These are phyloP conservation scores for Trichophyton equinum DNA, from an alignment of 2,329 filamentous ascomycete genomes.

Conservation along the genomic window DNA sequence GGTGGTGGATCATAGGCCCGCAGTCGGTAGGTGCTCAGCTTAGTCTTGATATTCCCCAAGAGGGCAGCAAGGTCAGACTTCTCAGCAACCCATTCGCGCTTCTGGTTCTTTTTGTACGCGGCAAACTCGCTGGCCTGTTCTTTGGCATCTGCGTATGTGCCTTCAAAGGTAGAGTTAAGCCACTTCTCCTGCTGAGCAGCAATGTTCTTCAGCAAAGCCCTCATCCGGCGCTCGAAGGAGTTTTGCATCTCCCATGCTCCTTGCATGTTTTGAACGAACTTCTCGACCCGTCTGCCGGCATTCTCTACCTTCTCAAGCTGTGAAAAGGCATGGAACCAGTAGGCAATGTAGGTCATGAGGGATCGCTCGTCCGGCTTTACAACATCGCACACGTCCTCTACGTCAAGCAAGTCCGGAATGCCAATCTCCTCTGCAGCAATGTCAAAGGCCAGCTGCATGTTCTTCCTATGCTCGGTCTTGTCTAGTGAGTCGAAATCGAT, in stretches of 20 bases:
- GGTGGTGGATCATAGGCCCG: slow-evolving; percentile 80
- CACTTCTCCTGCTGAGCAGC: slow-evolving; percentile 60
- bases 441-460: slow-evolving; percentile 97
- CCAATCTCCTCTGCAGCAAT: slow-evolving; percentile 93
- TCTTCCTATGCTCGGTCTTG: slow-evolving; percentile 85
- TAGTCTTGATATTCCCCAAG: slow-evolving; percentile 97
- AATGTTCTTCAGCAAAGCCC: slow-evolving; percentile 63
- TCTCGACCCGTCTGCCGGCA: slow-evolving; percentile 87
- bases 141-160: slow-evolving; percentile 87
- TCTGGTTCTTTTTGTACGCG: slow-evolving; percentile 78
- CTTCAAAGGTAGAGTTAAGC: slow-evolving; percentile 71
- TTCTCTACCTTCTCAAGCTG: slow-evolving; percentile 99
- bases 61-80: slow-evolving; percentile 90
- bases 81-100: slow-evolving; percentile 92
- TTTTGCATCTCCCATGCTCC: slow-evolving; percentile 99
- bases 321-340: slow-evolving; percentile 99
- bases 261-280: slow-evolving; percentile 98
- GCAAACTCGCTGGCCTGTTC: slow-evolving; percentile 70
- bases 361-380: slow-evolving; percentile 90
- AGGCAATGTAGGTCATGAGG: slow-evolving; percentile 98
- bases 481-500: slow-evolving; percentile 95
- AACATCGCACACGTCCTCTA: slow-evolving; percentile 96
- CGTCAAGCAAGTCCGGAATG: slow-evolving; percentile 87
- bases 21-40: slow-evolving; percentile 85
- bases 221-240: slow-evolving; percentile 84